Evolutionary conservation across 2,329 filamentous ascomycete genomes (phyloP), one percentile per base, ranked within the genome.

Genomic region (Didymella pomorum): DNA sequence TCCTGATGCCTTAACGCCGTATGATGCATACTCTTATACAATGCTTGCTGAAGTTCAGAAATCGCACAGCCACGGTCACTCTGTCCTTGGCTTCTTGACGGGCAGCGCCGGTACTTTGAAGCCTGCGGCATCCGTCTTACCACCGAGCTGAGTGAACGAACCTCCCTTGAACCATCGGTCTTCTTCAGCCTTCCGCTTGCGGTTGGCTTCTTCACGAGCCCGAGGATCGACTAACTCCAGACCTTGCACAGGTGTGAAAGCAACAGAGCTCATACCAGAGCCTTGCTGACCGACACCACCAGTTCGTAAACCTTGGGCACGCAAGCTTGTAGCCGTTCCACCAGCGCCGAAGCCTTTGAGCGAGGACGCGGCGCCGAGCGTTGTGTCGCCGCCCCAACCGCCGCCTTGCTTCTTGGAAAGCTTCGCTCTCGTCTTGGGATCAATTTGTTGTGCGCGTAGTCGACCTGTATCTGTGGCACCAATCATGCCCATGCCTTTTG

Each of bases 81-180:
- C 62, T 14, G 67, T 67, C 58, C 64, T 71, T 11, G 66, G 65
- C 77, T 87, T 93, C 81, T 97, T 97, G 25, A 86, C 80, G 16
- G 92, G 92, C 65, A 94, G 74, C 2, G 84, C 84, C 16, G 94
- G 93, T 37, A 96, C 89, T 78, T 93, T 96, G 84, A 97, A 97
- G 0, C 87, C 89, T 11, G 82, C 86, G 49, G 83, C 83, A 61
- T 83, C 81, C 8, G 79, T 73, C 66, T 79, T 90, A 8, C 65
- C 49, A 16, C 60, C 69, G 55, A 96, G 86, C 76, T 97, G 93
- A 9, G 95, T 97, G 73, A 99, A 99, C 0, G 92, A 93, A n/a
- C 95, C 95, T 45, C 92, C 91, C 78, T 95, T 96, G 82, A 99
- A 99, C 89, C 93, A 99, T 35, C 92, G 84, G 74, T 98, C 94